These are phyloP conservation scores for Nakazawaea holstii DNA, from an alignment of 805 yeast species.

Conservation along the genomic window DNA sequence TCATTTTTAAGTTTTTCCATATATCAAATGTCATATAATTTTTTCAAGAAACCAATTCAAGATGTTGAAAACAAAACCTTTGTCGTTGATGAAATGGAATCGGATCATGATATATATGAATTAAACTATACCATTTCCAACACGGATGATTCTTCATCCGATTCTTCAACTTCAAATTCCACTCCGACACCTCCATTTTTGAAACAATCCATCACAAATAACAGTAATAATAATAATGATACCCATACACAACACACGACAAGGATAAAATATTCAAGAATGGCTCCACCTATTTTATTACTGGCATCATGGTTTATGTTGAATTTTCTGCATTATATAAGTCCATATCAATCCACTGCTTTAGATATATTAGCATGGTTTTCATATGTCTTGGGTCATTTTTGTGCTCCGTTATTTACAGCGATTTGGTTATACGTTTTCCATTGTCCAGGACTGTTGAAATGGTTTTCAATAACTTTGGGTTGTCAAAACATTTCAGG, in stretches of 20 bases:
- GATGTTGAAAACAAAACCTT: neutral
- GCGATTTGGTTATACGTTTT: conserved; percentile 60
- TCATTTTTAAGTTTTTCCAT: conserved; percentile 14
- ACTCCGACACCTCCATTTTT: neutral
- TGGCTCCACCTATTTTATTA: conserved; percentile 34
- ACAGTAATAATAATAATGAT: neutral
- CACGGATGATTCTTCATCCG: neutral
- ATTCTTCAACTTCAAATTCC: conserved; percentile 1
- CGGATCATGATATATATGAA: neutral
- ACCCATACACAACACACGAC: neutral
- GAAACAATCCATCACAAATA: neutral
- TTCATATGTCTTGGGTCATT: conserved; percentile 57
- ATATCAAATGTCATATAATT: neutral
- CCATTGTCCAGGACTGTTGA: conserved; percentile 60
- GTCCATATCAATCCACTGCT: conserved; percentile 31
- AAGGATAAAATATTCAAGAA: neutral
- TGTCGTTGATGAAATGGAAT: neutral
- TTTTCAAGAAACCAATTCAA: neutral
- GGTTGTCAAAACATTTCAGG: conserved; percentile 60
- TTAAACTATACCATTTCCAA: too few species aligned
- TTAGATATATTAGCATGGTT: conserved; percentile 58
- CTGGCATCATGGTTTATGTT: conserved; percentile 43
- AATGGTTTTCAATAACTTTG: conserved; percentile 45
- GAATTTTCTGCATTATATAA: conserved; percentile 36
- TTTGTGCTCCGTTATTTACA: conserved; percentile 55